Percentiles rank a stretch among this genome's conserved stretches.
Evolutionary conservation across 352 stramenopile species (phyloP).

Genomic region (Pythium aquatile): DNA sequence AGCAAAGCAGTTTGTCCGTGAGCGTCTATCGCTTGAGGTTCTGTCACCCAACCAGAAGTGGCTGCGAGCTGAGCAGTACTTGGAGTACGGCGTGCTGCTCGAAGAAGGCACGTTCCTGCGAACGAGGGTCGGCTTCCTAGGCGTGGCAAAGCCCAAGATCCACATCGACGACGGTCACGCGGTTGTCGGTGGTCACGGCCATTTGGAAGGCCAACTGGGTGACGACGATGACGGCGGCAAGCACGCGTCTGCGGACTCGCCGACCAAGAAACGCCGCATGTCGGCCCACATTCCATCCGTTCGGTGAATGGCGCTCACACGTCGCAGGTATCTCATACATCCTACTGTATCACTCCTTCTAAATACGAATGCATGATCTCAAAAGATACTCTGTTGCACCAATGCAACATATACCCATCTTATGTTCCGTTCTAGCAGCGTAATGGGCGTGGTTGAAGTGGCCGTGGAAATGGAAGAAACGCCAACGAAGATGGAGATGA

Average conservation of each 20-base stretch:
- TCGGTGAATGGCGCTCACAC: constrained; percentile 16
- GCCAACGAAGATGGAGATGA: background rate
- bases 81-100: constrained; percentile 30
- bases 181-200: constrained; percentile 15
- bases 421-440: background rate
- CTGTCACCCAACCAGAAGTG: constrained; percentile 22
- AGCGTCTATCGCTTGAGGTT: constrained; percentile 26
- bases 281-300: constrained; percentile 26
- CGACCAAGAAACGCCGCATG: constrained; percentile 29
- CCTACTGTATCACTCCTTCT: background rate
- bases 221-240: constrained; percentile 8
- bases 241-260: constrained; percentile 15
- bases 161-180: constrained; percentile 27
- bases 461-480: background rate
- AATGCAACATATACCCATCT: background rate
- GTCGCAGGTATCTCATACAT: constrained; percentile 8
- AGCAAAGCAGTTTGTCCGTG: constrained; percentile 33
- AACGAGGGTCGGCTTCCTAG: constrained; percentile 43
- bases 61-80: constrained; percentile 20
- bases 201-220: constrained; percentile 6
- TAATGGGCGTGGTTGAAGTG: constrained; percentile 13
- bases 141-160: constrained; percentile 43
- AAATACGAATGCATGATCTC: background rate
- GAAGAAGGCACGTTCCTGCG: constrained; percentile 30
- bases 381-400: constrained; percentile 24